A percentile compares a stretch with the other conserved stretches of the same genome.
Evolutionary conservation across 108 stramenopile genomes (phyloP).

Genomic region (Skeletonema tropicum): DNA sequence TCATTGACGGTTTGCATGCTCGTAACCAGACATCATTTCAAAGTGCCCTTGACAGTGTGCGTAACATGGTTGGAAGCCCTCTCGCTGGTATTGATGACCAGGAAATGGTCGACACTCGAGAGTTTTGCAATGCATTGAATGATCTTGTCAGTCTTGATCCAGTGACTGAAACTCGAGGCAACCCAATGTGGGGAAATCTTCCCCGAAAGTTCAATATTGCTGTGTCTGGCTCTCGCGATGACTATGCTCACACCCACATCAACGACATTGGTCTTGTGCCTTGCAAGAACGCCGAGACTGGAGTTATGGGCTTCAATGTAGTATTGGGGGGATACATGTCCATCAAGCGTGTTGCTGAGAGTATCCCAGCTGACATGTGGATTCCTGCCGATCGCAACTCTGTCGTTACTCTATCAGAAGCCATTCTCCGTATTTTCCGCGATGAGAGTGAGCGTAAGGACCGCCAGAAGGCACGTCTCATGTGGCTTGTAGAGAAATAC

Average conservation of each 20-base stretch:
- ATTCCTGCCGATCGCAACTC: conserved; percentile 80
- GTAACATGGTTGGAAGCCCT: conserved; percentile 94
- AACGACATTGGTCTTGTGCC: conserved; percentile 93
- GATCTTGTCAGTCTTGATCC: conserved; percentile 84
- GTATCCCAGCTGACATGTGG: conserved; percentile 84
- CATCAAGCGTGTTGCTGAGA: conserved; percentile 89
- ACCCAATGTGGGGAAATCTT: conserved; percentile 87
- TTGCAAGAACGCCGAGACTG: conserved; percentile 70
- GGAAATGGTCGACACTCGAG: conserved; percentile 91
- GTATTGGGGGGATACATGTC: conserved; percentile 95
- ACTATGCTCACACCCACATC: conserved; percentile 94
- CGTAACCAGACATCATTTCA: conserved; percentile 89
- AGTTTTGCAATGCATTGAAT: conserved; percentile 80
- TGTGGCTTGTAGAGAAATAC: conserved; percentile 94
- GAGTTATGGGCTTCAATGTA: conserved; percentile 93
- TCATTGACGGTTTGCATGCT: conserved; percentile 89
- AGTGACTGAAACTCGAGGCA: conserved; percentile 78
- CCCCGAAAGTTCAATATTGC: conserved; percentile 96
- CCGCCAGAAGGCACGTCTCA: conserved; percentile 89
- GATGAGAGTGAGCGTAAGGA: conserved; percentile 88
- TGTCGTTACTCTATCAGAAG: conserved; percentile 82
- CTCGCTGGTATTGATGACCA: conserved; percentile 91
- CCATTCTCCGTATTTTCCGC: conserved; percentile 87
- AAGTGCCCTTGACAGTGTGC: conserved; percentile 89
- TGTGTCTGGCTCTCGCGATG: conserved; percentile 88